These are phyloP conservation scores for Lactarius hatsudake DNA, from an alignment of 768 basidiomycete genomes.

Conservation along the genomic window DNA sequence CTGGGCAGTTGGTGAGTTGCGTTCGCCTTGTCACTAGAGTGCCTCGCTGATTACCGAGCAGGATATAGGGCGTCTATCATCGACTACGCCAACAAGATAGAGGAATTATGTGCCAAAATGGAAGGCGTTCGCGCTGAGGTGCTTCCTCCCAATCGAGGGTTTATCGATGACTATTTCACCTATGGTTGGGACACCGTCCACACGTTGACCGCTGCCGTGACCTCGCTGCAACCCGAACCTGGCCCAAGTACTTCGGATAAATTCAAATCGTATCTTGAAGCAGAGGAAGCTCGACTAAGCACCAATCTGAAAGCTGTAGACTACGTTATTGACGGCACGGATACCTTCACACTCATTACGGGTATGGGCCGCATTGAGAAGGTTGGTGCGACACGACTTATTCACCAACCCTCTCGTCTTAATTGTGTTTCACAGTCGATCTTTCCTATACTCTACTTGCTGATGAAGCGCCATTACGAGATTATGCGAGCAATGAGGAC, in stretches of 20 bases:
- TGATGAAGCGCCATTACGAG: conserved; percentile 28
- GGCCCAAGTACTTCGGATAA: conserved; percentile 8
- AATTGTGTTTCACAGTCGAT: conserved; percentile 2
- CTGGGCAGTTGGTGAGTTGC: conserved; percentile 30
- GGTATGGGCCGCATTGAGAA: conserved; percentile 33
- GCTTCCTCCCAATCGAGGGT: conserved; percentile 11
- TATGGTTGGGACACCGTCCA: neutral
- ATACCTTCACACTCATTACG: conserved; percentile 32
- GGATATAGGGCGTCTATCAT: conserved; percentile 22
- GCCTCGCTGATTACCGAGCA: neutral
- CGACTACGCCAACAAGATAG: conserved; percentile 21
- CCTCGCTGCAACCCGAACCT: neutral
- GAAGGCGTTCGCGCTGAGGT: conserved; percentile 14
- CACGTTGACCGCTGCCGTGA: conserved; percentile 8
- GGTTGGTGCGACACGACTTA: conserved; percentile 19
- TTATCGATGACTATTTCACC: neutral
- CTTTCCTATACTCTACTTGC: conserved; percentile 25
- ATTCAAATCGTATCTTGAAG: conserved; percentile 28
- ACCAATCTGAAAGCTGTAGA: conserved; percentile 30
- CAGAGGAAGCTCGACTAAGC: conserved; percentile 31
- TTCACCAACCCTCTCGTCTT: neutral
- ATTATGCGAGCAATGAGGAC: conserved; percentile 21
- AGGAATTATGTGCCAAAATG: conserved; percentile 18
- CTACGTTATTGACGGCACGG: conserved; percentile 33
- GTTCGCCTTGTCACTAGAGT: neutral